A percentile compares a stretch with the other conserved stretches of the same genome.
Conservation (phyloP, 495 filamentous ascomycete species). For the Aspergillus baeticus region DNA sequence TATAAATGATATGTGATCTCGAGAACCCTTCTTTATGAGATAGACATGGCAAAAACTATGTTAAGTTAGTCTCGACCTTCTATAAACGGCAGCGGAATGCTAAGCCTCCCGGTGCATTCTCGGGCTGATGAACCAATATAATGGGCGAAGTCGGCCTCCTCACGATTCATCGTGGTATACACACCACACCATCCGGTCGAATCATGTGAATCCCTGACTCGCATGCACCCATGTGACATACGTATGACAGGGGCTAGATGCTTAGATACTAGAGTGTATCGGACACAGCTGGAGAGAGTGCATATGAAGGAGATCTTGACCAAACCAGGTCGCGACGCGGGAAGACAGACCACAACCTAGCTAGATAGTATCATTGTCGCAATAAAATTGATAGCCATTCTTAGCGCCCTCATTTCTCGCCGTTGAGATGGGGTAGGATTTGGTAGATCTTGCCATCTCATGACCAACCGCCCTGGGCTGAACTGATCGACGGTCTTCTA, state of each 20-base stretch:
- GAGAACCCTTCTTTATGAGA: too few relatives aligned
- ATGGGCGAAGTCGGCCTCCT: too few relatives aligned
- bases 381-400: neutral
- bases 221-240: conserved; percentile 4
- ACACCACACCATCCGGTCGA: neutral
- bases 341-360: neutral
- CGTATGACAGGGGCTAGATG: conserved; percentile 6
- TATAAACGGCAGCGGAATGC: too few relatives aligned
- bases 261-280: neutral
- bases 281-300: neutral
- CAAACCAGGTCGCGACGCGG: neutral
- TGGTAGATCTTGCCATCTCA: neutral
- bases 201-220: conserved; percentile 9
- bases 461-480: neutral
- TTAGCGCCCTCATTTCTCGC: neutral
- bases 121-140: too few relatives aligned
- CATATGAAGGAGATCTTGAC: neutral
- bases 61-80: too few relatives aligned
- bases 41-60: neutral
- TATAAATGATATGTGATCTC: too few relatives aligned
- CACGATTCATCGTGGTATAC: neutral
- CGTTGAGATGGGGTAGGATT: neutral
- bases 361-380: neutral
- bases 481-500: neutral
- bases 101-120: too few relatives aligned